Percentiles rank a stretch among this genome's conserved stretches.
These are phyloP conservation scores for Aureobasidium mangrovei DNA, from an alignment of 2,329 filamentous ascomycete genomes.

Conservation along the genomic window DNA sequence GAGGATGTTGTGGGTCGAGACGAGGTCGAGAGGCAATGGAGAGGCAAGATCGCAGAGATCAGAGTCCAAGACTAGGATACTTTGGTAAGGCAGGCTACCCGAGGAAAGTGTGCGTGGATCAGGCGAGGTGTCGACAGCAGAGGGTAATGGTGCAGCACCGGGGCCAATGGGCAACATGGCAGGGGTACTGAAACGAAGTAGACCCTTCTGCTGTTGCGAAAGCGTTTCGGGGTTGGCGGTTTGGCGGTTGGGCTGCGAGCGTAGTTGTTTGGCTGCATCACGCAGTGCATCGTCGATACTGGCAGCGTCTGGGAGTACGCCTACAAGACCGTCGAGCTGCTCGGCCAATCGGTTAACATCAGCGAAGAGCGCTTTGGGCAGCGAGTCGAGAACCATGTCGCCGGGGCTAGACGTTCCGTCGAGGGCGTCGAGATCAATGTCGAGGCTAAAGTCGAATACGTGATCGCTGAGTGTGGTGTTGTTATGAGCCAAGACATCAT, in stretches of 20 bases:
- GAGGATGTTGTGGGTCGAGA: conserved; percentile 61
- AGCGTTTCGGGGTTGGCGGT: background rate
- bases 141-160: conserved; percentile 60
- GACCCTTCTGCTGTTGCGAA: background rate
- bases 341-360: conserved; percentile 14
- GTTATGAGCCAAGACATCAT: background rate
- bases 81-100: conserved; percentile 34
- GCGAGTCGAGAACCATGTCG: conserved; percentile 11
- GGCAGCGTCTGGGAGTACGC: conserved; percentile 5
- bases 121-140: conserved; percentile 20
- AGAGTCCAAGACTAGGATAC: conserved; percentile 58
- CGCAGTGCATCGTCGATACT: conserved; percentile 14
- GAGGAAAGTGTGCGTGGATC: conserved; percentile 37
- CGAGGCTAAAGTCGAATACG: conserved; percentile 13
- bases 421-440: conserved; percentile 14
- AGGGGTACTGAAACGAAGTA: conserved; percentile 34
- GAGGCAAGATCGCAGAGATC: conserved; percentile 47
- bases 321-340: conserved; percentile 14
- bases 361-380: conserved; percentile 14
- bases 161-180: conserved; percentile 49
- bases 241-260: conserved; percentile 21
- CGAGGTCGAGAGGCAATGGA: conserved; percentile 44
- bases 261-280: conserved; percentile 8
- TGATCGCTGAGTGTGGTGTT: background rate
- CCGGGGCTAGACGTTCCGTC: conserved; percentile 4